phyloP scores from a whole-genome alignment of 2,329 filamentous ascomycete species.

The Acarospora socialis region DNA sequence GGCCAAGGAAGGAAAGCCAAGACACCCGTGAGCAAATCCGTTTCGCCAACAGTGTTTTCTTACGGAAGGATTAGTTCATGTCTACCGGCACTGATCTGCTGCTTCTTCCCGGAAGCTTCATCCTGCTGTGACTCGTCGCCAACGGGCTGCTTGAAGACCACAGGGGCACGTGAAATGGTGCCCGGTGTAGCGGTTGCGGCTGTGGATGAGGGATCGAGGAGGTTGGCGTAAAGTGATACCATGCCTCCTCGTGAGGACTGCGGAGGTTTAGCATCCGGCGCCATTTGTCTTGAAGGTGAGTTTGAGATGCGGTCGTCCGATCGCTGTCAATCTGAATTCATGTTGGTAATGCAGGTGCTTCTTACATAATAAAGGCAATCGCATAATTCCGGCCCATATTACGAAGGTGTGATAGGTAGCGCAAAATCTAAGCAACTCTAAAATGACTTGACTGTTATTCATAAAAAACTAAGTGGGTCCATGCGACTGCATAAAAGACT shows the following conservation, averaged over 20 bases:
- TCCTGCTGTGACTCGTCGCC: conserved; percentile 33
- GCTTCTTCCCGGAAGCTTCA: conserved; percentile 46
- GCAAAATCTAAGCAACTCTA: too few species aligned
- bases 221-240: conserved; percentile 71
- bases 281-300: too few species aligned
- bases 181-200: conserved; percentile 33
- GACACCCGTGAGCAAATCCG: conserved; percentile 34
- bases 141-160: conserved; percentile 50
- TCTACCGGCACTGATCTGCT: conserved; percentile 49
- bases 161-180: conserved; percentile 66
- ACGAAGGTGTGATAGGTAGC: too few species aligned
- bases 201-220: conserved; percentile 45
- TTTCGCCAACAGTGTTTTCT: conserved; percentile 20
- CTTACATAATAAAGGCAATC: too few species aligned
- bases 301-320: too few species aligned
- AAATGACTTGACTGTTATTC: too few species aligned
- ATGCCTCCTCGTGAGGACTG: conserved; percentile 35
- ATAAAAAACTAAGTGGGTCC: too few species aligned
- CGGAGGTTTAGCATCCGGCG: conserved; percentile 18
- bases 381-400: too few species aligned
- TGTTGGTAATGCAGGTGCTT: too few species aligned
- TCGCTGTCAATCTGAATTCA: too few species aligned
- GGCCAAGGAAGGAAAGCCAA: conserved; percentile 17
- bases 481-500: too few species aligned
- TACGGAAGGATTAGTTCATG: conserved; percentile 23